Conservation (phyloP, 371 early-diverging fungal species). For the Mucor mucedo region DNA sequence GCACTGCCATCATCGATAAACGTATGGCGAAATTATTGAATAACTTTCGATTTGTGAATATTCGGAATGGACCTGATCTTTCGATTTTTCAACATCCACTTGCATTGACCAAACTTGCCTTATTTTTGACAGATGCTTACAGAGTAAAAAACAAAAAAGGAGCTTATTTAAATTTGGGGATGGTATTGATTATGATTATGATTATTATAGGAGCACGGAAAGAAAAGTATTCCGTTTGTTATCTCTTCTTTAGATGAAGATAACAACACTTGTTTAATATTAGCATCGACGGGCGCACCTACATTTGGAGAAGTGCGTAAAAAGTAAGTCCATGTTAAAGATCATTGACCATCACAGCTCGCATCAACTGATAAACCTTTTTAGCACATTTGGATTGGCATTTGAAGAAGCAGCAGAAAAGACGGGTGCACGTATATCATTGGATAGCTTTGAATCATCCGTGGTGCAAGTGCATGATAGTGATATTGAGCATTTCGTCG, state of each 20-base stretch:
- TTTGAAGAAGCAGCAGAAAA: slow-evolving; percentile 70
- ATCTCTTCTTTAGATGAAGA: slow-evolving; percentile 65
- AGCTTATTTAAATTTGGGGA: not conserved
- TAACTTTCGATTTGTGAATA: slow-evolving; percentile 72
- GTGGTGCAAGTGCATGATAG: slow-evolving; percentile 65
- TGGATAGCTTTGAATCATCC: slow-evolving; percentile 75
- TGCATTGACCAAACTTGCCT: slow-evolving; percentile 71
- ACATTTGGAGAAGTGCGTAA: slow-evolving; percentile 65
- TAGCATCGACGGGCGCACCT: slow-evolving; percentile 68
- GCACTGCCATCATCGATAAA: slow-evolving; percentile 77
- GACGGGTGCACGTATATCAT: slow-evolving; percentile 55
- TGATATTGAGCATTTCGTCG: slow-evolving; percentile 67
- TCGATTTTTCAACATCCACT: slow-evolving; percentile 65
- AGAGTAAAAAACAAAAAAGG: slow-evolving; percentile 50
- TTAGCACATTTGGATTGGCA: slow-evolving; percentile 73
- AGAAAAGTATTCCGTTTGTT: slow-evolving; percentile 67
- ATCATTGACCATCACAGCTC: too few relatives aligned
- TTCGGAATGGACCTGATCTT: slow-evolving; percentile 63
- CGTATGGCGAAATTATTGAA: slow-evolving; percentile 69
- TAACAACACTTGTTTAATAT: slow-evolving; percentile 66
- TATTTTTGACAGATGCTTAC: slow-evolving; percentile 79
- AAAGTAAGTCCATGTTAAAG: slow-evolving; percentile 57
- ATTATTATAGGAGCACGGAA: slow-evolving; percentile 54
- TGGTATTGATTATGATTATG: not conserved
- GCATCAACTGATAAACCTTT: too few relatives aligned